Evolutionary conservation across 768 basidiomycete genomes (phyloP), one percentile per base, ranked within the genome.

Genomic region (Pholiota conissans): DNA sequence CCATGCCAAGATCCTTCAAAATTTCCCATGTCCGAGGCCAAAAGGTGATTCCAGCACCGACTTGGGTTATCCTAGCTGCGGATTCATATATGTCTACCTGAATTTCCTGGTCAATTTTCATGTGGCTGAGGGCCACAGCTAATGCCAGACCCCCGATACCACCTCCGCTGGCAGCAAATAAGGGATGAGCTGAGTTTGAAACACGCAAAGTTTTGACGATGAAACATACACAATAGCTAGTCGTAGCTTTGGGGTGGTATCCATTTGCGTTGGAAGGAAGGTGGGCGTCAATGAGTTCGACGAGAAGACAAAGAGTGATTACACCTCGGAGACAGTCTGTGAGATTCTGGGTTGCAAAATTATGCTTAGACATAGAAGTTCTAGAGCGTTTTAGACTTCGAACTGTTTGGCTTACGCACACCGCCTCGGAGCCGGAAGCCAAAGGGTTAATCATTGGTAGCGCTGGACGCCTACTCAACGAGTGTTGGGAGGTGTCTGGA

Each of bases 31-130:
- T 67, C 18, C 77, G 70, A 7, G 71, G 74, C 70, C 70, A 79
- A 0, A 80, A 60, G 5, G 74, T 74, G 29, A 82, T 72, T 5
- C 80, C 80, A 8, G 79, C 80, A 16, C 79, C 80, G 9, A 80
- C 52, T 57, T 79, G 75, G 35, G 72, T 64, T 52, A 79, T 74
- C 49, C 73, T 63, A 18, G 63, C 61, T 30, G 79, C 69, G 6
- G 78, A 71, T 62, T 81, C 80, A 51, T 79, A 82, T 2, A 82
- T 62, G 55, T 78, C 74, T 16, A 82, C 72, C 27, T 73, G 65
- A 13, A 80, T 72, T 10, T 18, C 52, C 18, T 59, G 39, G 28
- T 57, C 49, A 7, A 56, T 13, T 10, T 47, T 35, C 20, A 59
- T 14, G 2, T 59, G 32, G 40, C 37, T 56, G 13, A 60, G 34